phyloP scores from a whole-genome alignment of 768 basidiomycete genomes.

The Lactarius hatsudake region DNA sequence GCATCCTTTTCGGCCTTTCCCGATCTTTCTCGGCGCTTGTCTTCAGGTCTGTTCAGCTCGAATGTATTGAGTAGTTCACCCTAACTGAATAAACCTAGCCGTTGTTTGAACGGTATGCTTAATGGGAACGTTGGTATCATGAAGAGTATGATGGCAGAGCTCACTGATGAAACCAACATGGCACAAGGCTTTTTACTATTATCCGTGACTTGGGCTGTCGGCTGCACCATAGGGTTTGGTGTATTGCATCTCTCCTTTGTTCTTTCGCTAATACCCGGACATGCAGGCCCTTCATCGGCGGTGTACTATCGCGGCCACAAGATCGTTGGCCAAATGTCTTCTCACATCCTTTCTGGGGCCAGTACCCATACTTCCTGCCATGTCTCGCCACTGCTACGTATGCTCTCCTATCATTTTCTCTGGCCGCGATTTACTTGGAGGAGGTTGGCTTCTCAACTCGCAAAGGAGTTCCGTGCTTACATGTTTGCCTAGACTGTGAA shows the following conservation, averaged over 20 bases:
- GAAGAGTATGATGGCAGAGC: constrained; percentile 50
- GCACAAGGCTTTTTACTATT: constrained; percentile 39
- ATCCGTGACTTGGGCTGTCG: constrained; percentile 30
- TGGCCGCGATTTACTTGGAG: constrained; percentile 5
- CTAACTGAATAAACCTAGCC: constrained; percentile 52
- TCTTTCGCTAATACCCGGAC: constrained; percentile 21
- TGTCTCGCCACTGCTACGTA: constrained; percentile 10
- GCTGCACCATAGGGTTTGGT: constrained; percentile 12
- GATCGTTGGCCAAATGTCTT: constrained; percentile 28
- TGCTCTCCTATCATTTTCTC: not conserved
- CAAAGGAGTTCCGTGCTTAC: not conserved
- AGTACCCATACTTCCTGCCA: constrained; percentile 32
- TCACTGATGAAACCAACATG: constrained; percentile 60
- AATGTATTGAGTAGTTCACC: constrained; percentile 33
- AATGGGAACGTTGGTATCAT: not conserved
- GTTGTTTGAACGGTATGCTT: not conserved
- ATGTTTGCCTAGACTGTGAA: not conserved
- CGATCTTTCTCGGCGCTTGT: constrained; percentile 35
- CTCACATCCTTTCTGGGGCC: constrained; percentile 26
- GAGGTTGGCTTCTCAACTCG: not conserved
- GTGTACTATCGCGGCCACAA: constrained; percentile 29
- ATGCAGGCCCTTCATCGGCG: constrained; percentile 28
- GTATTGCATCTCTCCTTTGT: too few species aligned
- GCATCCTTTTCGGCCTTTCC: constrained; percentile 38
- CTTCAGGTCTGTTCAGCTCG: constrained; percentile 30